phyloP scores from a whole-genome alignment of 2,329 filamentous ascomycete genomes.

The Pseudocercospora cruenta region DNA sequence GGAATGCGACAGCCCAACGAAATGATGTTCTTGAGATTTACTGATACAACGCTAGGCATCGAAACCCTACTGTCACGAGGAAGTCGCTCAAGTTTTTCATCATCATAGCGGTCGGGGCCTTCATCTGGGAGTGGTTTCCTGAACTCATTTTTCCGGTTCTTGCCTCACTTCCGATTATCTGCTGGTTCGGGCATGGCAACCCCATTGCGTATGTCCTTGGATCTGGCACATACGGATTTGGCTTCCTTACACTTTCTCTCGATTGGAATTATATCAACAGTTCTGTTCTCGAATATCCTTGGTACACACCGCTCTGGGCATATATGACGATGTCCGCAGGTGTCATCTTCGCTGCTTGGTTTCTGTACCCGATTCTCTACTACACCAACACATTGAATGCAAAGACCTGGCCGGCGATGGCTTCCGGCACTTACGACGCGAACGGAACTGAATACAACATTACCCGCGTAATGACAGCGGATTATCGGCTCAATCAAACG shows the following conservation, averaged over 20 bases:
- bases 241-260: constrained; percentile 37
- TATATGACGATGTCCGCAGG: constrained; percentile 66
- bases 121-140: constrained; percentile 41
- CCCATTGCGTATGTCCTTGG: constrained; percentile 40
- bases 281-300: constrained; percentile 6
- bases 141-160: constrained; percentile 38
- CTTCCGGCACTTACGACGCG: constrained; percentile 78
- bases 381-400: constrained; percentile 86
- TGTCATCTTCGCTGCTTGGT: constrained; percentile 18
- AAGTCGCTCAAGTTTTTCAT: constrained; percentile 19
- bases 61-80: constrained; percentile 19
- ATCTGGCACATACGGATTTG: constrained; percentile 38
- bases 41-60: constrained; percentile 3
- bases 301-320: constrained; percentile 24
- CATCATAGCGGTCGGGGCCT: constrained; percentile 26
- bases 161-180: constrained; percentile 35
- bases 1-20: background rate
- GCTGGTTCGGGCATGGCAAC: constrained; percentile 40
- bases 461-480: constrained; percentile 72
- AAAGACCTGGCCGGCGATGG: constrained; percentile 55
- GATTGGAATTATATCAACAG: constrained; percentile 34
- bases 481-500: constrained; percentile 49
- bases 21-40: background rate
- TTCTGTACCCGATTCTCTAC: constrained; percentile 69
- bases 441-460: constrained; percentile 80